Evolutionary conservation across 805 yeast genomes (phyloP), one percentile per base, ranked within the genome.

Genomic region (Kuraishia ogatae): DNA sequence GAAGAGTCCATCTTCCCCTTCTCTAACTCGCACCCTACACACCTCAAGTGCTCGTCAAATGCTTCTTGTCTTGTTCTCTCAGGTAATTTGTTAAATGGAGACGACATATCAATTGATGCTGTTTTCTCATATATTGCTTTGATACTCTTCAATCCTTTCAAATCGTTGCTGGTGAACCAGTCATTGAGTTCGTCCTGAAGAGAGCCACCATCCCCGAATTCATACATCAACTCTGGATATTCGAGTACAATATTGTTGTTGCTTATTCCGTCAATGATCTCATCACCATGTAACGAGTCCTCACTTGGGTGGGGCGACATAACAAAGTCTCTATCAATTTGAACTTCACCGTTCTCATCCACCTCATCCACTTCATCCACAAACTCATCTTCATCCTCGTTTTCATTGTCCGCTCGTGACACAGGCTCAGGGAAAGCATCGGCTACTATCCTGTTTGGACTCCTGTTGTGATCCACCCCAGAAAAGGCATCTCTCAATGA

Each of bases 161-260:
- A 55, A 52, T 73, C 76, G 26, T 58, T 60, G 48, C 49, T 57
- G 24, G 65, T 61, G 53, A 73, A 73, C 77, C 77, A 73, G 51
- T 73, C 76, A 52, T 66, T 64, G 17, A 69, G 52, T 58, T 83
- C 87, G 1, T 65, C 64, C 15, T 58, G 56, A 19, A 80, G 63
- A 1, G 63, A 56, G 13, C 71, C 68, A 1, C 63, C 61, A 52
- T 78, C 81, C 3, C 64, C 51, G 56, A 71, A 73, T 2, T 67
- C 62, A 67, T 78, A 84, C 5, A 73, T 67, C 5, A 83, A 63
- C 26, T 71, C 72, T 0, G 84, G 81, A 54, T 65, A 65, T 51
- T 67, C 71, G 21, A 71, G 53, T 8, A 71, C 64, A 29, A 71
- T 63, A 54, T 69, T 67, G 53, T 58, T 64, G 54, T 69, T 68